Evolutionary conservation across 2,329 filamentous ascomycete genomes (phyloP).

Genomic region (Diaporthe citri): DNA sequence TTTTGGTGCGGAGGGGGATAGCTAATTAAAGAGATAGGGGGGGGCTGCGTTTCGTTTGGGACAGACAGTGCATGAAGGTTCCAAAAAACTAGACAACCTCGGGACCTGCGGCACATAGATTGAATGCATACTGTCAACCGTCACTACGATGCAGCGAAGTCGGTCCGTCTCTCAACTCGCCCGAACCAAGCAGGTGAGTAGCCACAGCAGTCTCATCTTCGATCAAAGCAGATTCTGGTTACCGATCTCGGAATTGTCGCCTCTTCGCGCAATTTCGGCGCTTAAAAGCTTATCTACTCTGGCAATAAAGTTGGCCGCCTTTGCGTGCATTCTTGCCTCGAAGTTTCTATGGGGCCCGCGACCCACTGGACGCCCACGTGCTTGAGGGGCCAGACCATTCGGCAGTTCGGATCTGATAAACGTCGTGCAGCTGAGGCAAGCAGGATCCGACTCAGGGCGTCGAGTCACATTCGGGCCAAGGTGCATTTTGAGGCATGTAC

Average conservation of each 20-base stretch:
- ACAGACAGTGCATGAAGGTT: not conserved
- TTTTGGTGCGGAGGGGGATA: too few species aligned
- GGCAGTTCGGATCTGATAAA: constrained; percentile 22
- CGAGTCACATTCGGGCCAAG: not conserved
- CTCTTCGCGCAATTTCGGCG: not conserved
- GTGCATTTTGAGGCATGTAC: not conserved
- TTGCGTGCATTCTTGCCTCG: not conserved
- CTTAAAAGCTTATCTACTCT: not conserved
- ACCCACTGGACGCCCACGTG: constrained; percentile 20
- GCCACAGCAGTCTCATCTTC: not conserved
- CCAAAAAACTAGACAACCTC: not conserved
- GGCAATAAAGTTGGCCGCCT: not conserved
- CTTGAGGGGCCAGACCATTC: constrained; percentile 9
- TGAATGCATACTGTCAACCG: not conserved
- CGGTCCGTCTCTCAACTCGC: constrained; percentile 2
- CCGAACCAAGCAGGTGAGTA: not conserved
- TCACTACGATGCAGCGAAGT: not conserved
- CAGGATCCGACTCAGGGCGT: not conserved
- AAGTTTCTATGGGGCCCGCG: constrained; percentile 4
- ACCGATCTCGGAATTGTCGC: constrained; percentile 13
- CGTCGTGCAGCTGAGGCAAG: not conserved
- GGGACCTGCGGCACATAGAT: not conserved
- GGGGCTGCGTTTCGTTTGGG: too few species aligned
- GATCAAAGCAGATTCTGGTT: not conserved
- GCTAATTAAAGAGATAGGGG: too few species aligned